A percentile compares a stretch with the other conserved stretches of the same genome.
Conservation (phyloP, 257 asterid genomes). For the Nyctanthes arbortristis region DNA sequence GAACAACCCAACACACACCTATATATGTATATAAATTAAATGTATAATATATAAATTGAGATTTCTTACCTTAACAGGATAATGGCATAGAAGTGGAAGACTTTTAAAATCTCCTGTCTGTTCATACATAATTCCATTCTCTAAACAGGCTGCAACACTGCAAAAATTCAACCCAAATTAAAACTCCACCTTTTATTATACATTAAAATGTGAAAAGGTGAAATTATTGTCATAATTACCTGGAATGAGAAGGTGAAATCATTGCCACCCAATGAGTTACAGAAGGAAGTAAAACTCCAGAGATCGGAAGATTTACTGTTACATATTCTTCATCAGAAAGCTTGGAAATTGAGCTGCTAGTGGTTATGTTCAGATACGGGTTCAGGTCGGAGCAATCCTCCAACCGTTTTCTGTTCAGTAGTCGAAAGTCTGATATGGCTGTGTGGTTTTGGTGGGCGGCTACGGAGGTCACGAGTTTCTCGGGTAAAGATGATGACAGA, state of each 20-base stretch:
- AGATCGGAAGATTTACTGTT: conserved; percentile 46
- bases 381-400: conserved; percentile 42
- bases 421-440: conserved; percentile 63
- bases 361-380: conserved; percentile 47
- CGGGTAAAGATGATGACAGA: conserved; percentile 22
- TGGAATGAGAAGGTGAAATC: conserved; percentile 73
- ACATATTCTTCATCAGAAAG: conserved; percentile 56
- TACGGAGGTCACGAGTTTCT: conserved; percentile 26
- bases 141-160: conserved; percentile 53
- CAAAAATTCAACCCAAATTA: background rate
- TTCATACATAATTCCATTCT: conserved; percentile 36
- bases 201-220: background rate
- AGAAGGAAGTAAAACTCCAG: conserved; percentile 60
- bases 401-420: conserved; percentile 49
- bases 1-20: too few relatives aligned
- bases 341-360: conserved; percentile 28
- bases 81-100: conserved; percentile 90
- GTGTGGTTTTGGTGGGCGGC: conserved; percentile 53
- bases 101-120: conserved; percentile 73
- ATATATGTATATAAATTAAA: too few relatives aligned
- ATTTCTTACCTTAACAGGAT: conserved; percentile 71
- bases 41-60: too few relatives aligned
- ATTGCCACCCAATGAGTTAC: conserved; percentile 69
- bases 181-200: background rate
- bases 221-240: conserved; percentile 35